These are phyloP conservation scores for Schizosaccharomyces lindneri DNA, from an alignment of 805 yeast genomes.

Conservation along the genomic window DNA sequence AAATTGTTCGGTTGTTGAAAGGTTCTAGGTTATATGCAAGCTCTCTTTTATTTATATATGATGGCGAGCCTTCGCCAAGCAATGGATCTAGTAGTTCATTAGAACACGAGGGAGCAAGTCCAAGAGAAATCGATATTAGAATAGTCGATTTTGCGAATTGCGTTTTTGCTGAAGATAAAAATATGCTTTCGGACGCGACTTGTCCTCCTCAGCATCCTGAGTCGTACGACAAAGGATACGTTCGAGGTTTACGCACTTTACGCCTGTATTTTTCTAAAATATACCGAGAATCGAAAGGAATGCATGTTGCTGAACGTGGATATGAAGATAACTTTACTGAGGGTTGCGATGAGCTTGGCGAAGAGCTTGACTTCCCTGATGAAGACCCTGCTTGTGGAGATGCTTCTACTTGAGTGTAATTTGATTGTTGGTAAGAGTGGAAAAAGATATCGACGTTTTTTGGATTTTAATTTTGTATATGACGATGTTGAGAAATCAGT, in stretches of 20 bases:
- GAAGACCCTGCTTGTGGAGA: neutral
- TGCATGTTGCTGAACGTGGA: neutral
- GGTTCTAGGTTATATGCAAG: slow-evolving; percentile 86
- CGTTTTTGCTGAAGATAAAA: slow-evolving; percentile 34
- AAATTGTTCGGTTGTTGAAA: slow-evolving; percentile 27
- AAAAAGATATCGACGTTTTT: neutral
- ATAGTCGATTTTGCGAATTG: slow-evolving; percentile 92
- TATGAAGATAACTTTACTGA: neutral
- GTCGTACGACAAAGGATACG: slow-evolving; percentile 55
- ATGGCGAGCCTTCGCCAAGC: slow-evolving; percentile 21
- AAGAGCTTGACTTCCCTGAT: neutral
- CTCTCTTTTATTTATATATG: slow-evolving; percentile 69
- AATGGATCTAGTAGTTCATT: neutral
- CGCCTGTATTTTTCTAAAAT: slow-evolving; percentile 29
- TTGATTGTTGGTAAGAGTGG: neutral
- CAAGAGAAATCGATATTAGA: slow-evolving; percentile 21
- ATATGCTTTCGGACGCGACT: slow-evolving; percentile 16
- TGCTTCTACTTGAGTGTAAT: neutral
- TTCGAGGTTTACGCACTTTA: slow-evolving; percentile 58
- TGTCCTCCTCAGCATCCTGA: slow-evolving; percentile 51
- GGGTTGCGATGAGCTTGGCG: neutral
- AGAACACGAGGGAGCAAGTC: neutral
- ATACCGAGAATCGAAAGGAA: neutral
- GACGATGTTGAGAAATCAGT: too few species aligned
- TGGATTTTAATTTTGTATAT: neutral